These are phyloP conservation scores for Geotrichum restrictum DNA, from an alignment of 1,139 yeast species.

Conservation along the genomic window DNA sequence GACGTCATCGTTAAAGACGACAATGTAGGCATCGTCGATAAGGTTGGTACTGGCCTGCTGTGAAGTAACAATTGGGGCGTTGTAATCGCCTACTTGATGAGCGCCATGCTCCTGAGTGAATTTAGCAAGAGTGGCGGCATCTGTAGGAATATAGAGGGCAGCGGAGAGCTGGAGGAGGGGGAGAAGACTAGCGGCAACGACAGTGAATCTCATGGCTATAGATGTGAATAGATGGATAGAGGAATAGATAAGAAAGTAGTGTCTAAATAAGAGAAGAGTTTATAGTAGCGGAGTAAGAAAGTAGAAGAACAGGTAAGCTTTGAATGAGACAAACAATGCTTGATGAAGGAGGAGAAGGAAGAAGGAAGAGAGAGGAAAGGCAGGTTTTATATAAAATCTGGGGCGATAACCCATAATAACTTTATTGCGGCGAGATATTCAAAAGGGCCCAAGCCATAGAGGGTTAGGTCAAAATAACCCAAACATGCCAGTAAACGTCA, in stretches of 20 bases:
- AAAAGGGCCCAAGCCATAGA: too few relatives aligned
- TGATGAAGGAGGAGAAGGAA: neutral
- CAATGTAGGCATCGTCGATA: slow-evolving; percentile 22
- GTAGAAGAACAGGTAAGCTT: neutral
- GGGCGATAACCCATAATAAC: neutral
- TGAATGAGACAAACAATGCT: slow-evolving; percentile 5
- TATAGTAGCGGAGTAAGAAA: neutral
- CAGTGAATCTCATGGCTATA: slow-evolving; percentile 35
- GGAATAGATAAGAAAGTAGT: neutral
- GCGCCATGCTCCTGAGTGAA: neutral
- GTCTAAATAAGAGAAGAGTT: neutral
- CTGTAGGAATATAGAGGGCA: slow-evolving; percentile 58
- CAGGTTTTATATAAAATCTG: neutral
- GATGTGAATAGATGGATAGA: neutral
- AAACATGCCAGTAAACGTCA: neutral
- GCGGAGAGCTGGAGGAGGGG: slow-evolving; percentile 51
- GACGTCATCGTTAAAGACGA: slow-evolving; percentile 22
- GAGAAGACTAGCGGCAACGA: slow-evolving; percentile 44
- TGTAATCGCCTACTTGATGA: neutral
- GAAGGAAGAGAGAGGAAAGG: neutral
- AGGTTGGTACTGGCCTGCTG: slow-evolving; percentile 17
- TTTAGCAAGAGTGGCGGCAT: slow-evolving; percentile 14
- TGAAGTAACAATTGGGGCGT: slow-evolving; percentile 21
- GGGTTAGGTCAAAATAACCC: neutral
- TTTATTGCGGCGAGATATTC: too few relatives aligned